Conservation (phyloP, 176 grass and related monocot species). For the Eragrostis curvula region DNA sequence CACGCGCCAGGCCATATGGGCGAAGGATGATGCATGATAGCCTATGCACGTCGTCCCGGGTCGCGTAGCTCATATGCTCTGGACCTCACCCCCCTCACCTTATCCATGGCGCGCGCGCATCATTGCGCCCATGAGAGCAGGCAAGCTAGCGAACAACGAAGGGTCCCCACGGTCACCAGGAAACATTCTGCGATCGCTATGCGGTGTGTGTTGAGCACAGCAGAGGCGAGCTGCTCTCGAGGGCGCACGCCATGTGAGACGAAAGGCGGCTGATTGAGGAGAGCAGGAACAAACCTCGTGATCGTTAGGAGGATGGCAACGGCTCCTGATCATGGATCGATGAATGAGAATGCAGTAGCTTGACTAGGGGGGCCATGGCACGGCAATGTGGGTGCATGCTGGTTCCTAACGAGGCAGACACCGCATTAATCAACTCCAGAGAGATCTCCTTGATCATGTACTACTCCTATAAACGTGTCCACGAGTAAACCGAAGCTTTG, state of each 20-base stretch:
- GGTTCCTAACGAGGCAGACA: neutral
- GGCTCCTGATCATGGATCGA: no score
- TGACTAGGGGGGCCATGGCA: neutral
- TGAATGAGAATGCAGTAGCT: no score
- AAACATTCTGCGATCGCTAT: constrained; percentile 13
- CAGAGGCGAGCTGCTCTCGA: no score
- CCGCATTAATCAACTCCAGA: no score
- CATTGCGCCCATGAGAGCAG: constrained; percentile 3
- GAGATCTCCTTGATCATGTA: no score
- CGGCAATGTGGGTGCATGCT: neutral
- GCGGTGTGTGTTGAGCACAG: neutral
- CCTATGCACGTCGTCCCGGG: no score
- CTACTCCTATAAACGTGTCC: no score
- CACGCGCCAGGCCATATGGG: neutral
- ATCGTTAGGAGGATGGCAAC: no score
- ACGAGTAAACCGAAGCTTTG: no score
- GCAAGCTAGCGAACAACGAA: neutral
- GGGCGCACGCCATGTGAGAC: no score
- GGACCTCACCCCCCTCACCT: constrained; percentile 14
- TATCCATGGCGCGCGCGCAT: constrained; percentile 28
- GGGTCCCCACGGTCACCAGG: neutral
- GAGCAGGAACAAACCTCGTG: no score
- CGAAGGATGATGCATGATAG: neutral
- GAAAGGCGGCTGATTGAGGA: no score
- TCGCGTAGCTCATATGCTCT: constrained; percentile 27